Base-by-base conservation (phyloP, 2,329 filamentous ascomycete genomes). In the Paraphoma chrysanthemicola region DNA sequence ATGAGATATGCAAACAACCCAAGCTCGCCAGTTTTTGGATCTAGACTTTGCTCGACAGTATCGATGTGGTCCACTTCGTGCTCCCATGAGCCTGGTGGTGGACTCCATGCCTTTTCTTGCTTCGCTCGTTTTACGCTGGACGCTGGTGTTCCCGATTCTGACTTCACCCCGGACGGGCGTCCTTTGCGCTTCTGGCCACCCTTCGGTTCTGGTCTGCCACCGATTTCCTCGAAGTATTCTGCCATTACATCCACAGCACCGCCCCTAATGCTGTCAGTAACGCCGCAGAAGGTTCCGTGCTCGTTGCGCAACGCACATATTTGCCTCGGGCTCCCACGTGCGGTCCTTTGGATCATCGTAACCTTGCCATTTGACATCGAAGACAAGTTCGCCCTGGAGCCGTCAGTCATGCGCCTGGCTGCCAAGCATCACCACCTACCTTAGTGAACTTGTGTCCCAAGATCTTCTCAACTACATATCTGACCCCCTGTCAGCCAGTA, bases 311-410 rank as follows among this genome's bases (percentile, higher is more conserved):
- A 63, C 82, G 56, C 76, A 88, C 85, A 92, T 79, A 64, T 93
- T 93, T 10, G 87, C 86, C 66, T 91, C 88, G 0, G 90, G 88
- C 71, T 95, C 91, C 91, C 90, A 94, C 0, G 91, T 95, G 68
- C 86, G 78, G 63, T 95, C 91, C 0, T 80, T 74, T 59, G 88
- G 86, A 59, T 88, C 85, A 0, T 90, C 86, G 59, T 89, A 95
- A 3, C 91, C 91, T 62, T 91, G 86, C 91, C 91, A 95, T 68
- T 94, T 93, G 36, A 95, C 90, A 49, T 89, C 83, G 69, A 90
- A 93, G 45, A 83, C 82, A 0, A 71, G 54, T 9, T 50, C 50
- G 56, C 67, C 67, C 68, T 70, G 47, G 9, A 29, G 12, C 16
- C 28, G 46, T 67, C 18, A 69, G 61, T 52, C 33, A 44, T 48